A percentile compares a stretch with the other conserved stretches of the same genome.
phyloP scores from a whole-genome alignment of 2,329 filamentous ascomycete genomes.

The Lizonia empirigonia region DNA sequence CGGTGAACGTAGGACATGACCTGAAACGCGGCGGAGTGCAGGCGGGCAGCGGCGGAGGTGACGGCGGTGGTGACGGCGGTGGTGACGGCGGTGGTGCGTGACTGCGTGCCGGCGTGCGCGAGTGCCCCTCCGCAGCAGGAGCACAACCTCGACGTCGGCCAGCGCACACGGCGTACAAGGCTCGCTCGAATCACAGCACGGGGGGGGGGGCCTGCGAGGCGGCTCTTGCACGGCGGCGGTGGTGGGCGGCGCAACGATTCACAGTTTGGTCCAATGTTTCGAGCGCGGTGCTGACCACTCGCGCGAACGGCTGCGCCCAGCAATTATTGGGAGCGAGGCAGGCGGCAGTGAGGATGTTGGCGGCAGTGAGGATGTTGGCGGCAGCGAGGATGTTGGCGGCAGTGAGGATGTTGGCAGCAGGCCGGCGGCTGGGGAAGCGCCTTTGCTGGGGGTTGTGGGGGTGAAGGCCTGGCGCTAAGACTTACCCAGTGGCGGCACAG shows the following conservation, averaged over 20 bases:
- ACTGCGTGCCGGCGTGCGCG: constrained; percentile 6
- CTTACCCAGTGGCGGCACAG: constrained; percentile 43
- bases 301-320: constrained; percentile 17
- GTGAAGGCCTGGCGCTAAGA: constrained; percentile 43
- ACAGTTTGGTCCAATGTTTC: constrained; percentile 26
- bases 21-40: constrained; percentile 16
- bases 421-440: constrained; percentile 44
- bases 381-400: constrained; percentile 20
- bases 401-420: constrained; percentile 34
- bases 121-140: constrained; percentile 19
- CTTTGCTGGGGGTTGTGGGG: constrained; percentile 37
- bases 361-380: constrained; percentile 35
- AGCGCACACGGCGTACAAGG: constrained; percentile 34
- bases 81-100: constrained; percentile 8
- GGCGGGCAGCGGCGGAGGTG: constrained; percentile 6
- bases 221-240: constrained; percentile 15
- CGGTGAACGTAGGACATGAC: constrained; percentile 23
- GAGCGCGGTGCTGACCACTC: constrained; percentile 33
- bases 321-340: constrained; percentile 34
- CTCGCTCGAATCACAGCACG: constrained; percentile 30
- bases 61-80: constrained; percentile 1
- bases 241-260: constrained; percentile 22
- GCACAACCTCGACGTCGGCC: constrained; percentile 18
- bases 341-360: constrained; percentile 34
- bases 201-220: constrained; percentile 30